Conservation (phyloP, 306 rosid genomes). For the cucumber (Cucumis sativus) region Cucumber_9930_V3 NC_026659.2:298501-299000, state of each 20-base stretch:
- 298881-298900: not conserved
- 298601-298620: not conserved
- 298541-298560: not conserved
- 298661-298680: not conserved
- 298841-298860: not conserved
- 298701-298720: not conserved
- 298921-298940: not conserved
- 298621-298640: conserved; percentile 2
- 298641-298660: conserved; percentile 1
- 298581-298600: not conserved
- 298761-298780: not conserved
- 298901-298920: not conserved
- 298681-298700: not conserved
- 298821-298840: not conserved
- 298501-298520: conserved; percentile 11
- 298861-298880: not conserved
- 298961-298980: not conserved
- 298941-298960: not conserved
- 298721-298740: not conserved
- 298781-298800: not conserved
- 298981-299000: not conserved
- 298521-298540: conserved; percentile 3
- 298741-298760: not conserved
- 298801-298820: not conserved
- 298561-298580: not conserved